Conservation (phyloP, 139 green algal species). For the Tetraselmis striata region DNA sequence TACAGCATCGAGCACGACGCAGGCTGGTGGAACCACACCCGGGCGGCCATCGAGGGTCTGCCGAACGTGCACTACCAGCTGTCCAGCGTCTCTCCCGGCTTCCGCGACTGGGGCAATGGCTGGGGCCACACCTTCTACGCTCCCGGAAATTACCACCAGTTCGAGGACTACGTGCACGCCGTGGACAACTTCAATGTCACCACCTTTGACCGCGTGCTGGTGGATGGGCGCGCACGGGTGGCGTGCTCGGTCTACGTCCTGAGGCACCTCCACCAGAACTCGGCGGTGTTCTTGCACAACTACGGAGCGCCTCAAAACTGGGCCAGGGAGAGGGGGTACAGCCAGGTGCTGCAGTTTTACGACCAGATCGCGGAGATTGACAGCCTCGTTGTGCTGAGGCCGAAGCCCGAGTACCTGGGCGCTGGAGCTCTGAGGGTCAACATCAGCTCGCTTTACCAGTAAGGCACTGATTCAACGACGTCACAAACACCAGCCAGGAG, state of each 20-base stretch:
- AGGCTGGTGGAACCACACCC: neutral
- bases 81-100: neutral
- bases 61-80: neutral
- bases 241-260: neutral
- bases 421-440: neutral
- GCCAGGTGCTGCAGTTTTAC: neutral
- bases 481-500: too few relatives aligned
- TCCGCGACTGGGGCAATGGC: too few relatives aligned
- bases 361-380: neutral
- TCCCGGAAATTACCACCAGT: neutral
- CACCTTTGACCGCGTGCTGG: neutral
- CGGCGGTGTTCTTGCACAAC: neutral
- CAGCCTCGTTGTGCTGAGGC: neutral
- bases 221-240: neutral
- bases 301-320: neutral
- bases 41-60: neutral
- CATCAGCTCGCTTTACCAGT: neutral
- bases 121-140: neutral
- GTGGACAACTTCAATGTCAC: neutral
- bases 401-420: neutral
- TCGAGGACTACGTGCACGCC: neutral
- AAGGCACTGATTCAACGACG: too few relatives aligned
- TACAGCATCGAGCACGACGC: neutral
- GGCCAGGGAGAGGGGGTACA: neutral
- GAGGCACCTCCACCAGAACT: neutral